Base-by-base conservation (phyloP, 805 yeast species). In the Schwanniomyces polymorphus region DNA sequence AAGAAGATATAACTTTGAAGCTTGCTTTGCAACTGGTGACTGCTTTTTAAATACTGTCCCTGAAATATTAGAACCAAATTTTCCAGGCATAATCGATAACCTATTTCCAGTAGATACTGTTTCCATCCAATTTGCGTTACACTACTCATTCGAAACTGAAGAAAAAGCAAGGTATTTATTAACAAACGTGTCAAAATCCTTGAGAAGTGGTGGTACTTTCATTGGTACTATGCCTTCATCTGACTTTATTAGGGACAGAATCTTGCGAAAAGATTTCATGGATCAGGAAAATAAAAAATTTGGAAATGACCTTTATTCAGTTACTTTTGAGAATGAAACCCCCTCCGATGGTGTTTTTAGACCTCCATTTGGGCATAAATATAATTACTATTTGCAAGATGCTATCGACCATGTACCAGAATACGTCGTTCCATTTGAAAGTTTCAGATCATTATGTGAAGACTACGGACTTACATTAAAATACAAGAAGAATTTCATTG, bases 331-430 rank as follows among this genome's bases (percentile, higher is more conserved):
- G n/a, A 71, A 85, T 16, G 82, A 78, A 27, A 90, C 91, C 0
- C 92, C 95, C n/a, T 71, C 70, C 42, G 86, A 82, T 55, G 91
- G 92, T 2, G 81, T 79, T 41, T 89, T 88, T 59, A 70, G 81
- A 8, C 79, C 84, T 1, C 88, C 94, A 0, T 90, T 74, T 61
- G 99, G 99, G 0, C 87, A 91, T 64, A 76, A 81, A 57, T 94
- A 94, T 65, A 81, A 80, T 45, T 94, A 88, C 63, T 88, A 75
- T 68, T 70, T 94, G 48, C 84, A 84, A 53, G 99, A 94, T 69
- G 99, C 99, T 0, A 92, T 94, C 42, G 97, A 90, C 51, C 85
- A 94, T 58, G 97, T 94, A 21, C 98, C 98, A 0, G 99, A 94
- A 61, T 94, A 87, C 59, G 95, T 94, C 5, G 97, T 94, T 6